phyloP scores from a whole-genome alignment of 345 rosid genomes.

The Raphanus sativus region DNA sequence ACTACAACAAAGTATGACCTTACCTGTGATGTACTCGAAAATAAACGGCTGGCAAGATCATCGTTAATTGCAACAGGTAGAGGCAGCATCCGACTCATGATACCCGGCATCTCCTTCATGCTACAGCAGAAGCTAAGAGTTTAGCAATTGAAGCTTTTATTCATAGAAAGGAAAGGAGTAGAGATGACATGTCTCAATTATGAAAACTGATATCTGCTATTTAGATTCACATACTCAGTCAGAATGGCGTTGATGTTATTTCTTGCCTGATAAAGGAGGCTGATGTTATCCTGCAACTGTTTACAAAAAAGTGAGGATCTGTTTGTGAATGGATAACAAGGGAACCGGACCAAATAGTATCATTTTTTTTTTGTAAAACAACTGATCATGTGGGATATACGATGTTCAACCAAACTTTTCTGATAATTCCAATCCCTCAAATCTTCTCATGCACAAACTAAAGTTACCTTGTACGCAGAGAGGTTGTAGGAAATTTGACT shows the following conservation, averaged over 20 bases:
- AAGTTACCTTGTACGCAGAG: slow-evolving; percentile 63
- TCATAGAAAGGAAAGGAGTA: slow-evolving; percentile 11
- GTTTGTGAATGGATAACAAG: neutral
- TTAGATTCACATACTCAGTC: slow-evolving; percentile 62
- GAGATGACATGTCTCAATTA: slow-evolving; percentile 13
- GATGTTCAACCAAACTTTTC: neutral
- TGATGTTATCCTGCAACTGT: slow-evolving; percentile 88
- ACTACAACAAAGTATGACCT: slow-evolving; percentile 9
- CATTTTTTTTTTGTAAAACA: slow-evolving; percentile 12
- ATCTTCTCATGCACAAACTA: slow-evolving; percentile 14
- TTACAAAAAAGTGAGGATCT: slow-evolving; percentile 25
- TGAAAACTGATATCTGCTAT: slow-evolving; percentile 17
- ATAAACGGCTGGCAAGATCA: slow-evolving; percentile 66
- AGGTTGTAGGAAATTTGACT: slow-evolving; percentile 73
- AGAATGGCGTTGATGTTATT: slow-evolving; percentile 70
- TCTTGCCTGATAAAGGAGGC: slow-evolving; percentile 65
- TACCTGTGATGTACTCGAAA: slow-evolving; percentile 67
- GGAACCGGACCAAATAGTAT: slow-evolving; percentile 13
- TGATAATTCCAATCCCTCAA: neutral
- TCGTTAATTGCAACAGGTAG: slow-evolving; percentile 67
- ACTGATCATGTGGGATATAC: neutral
- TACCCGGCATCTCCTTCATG: slow-evolving; percentile 84
- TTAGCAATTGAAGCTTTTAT: slow-evolving; percentile 14
- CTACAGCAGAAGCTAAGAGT: slow-evolving; percentile 46
- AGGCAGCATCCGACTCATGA: slow-evolving; percentile 92